Percentiles rank a stretch among this genome's conserved stretches.
Conservation (phyloP, 1,284 basidiomycete species). For the Agaricales sp. region DNA sequence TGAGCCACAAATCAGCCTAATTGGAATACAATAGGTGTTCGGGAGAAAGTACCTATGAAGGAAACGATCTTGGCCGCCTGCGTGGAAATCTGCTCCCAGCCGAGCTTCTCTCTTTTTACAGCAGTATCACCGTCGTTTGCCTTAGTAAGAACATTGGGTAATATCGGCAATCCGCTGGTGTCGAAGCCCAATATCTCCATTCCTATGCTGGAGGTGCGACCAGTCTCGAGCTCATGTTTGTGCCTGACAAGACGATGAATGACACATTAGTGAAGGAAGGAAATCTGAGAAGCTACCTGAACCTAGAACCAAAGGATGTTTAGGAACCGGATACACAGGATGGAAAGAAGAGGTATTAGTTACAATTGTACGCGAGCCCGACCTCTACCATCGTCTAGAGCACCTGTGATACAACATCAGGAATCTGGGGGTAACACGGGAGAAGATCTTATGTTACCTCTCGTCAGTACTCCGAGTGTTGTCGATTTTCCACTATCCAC, state of each 20-base stretch:
- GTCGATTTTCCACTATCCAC: constrained; percentile 93
- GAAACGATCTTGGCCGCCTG: constrained; percentile 90
- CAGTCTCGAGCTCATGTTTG: constrained; percentile 96
- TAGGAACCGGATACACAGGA: too few relatives aligned
- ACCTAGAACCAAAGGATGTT: too few relatives aligned
- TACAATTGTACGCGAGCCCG: constrained; percentile 70
- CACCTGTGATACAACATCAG: constrained; percentile 37
- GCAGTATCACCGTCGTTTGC: constrained; percentile 45
- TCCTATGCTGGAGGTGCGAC: constrained; percentile 89
- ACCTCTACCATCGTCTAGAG: constrained; percentile 91
- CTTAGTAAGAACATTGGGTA: constrained; percentile 45
- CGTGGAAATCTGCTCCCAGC: constrained; percentile 94
- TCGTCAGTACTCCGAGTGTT: constrained; percentile 79
- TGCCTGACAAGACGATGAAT: constrained; percentile 92
- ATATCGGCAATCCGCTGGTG: constrained; percentile 62
- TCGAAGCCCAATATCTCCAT: constrained; percentile 87
- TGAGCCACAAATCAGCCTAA: constrained; percentile 18
- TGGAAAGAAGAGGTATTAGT: too few relatives aligned
- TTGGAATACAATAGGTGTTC: constrained; percentile 5
- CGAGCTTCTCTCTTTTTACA: constrained; percentile 74
- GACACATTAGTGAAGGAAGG: too few relatives aligned
- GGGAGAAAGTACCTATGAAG: constrained; percentile 64
- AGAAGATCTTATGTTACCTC: constrained; percentile 37
- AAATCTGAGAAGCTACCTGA: background rate
- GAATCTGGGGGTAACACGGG: constrained; percentile 1